Conservation (phyloP, 345 rosid genomes). For the Mercurialis annua region DNA sequence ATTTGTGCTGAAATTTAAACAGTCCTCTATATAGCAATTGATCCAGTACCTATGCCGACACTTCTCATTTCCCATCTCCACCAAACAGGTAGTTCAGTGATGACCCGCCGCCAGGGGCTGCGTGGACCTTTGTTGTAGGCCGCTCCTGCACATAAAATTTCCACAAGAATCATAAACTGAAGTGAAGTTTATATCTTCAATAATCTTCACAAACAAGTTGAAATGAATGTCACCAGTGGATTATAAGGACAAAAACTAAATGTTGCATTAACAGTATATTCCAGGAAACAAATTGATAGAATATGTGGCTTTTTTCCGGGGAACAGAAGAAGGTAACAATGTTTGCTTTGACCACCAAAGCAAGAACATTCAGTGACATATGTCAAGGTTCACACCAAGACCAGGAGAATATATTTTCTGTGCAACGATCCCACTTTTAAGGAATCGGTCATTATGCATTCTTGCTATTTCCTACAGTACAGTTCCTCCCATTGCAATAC, state of each 20-base stretch:
- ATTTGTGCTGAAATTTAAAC: conserved; percentile 3
- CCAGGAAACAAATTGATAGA: background rate
- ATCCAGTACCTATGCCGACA: background rate
- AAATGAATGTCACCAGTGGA: background rate
- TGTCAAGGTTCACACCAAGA: background rate
- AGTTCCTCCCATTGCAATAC: conserved; percentile 1
- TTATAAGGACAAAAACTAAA: background rate
- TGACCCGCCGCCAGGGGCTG: conserved; percentile 29
- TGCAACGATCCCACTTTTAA: background rate
- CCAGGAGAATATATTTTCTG: background rate
- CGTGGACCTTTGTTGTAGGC: conserved; percentile 26
- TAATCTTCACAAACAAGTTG: background rate
- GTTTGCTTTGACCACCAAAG: background rate
- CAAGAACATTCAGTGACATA: too few species aligned
- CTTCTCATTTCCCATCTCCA: background rate
- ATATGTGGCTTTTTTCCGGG: background rate
- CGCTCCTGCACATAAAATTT: conserved; percentile 13
- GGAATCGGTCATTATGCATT: background rate
- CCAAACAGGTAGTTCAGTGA: conserved; percentile 27
- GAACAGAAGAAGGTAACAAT: background rate
- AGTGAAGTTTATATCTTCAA: background rate
- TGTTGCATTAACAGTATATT: background rate
- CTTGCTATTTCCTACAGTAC: background rate
- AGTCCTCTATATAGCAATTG: conserved; percentile 4
- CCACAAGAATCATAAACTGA: background rate